These are phyloP conservation scores for Aspergillus ibericus DNA, from an alignment of 2,329 filamentous ascomycete species.

Conservation along the genomic window DNA sequence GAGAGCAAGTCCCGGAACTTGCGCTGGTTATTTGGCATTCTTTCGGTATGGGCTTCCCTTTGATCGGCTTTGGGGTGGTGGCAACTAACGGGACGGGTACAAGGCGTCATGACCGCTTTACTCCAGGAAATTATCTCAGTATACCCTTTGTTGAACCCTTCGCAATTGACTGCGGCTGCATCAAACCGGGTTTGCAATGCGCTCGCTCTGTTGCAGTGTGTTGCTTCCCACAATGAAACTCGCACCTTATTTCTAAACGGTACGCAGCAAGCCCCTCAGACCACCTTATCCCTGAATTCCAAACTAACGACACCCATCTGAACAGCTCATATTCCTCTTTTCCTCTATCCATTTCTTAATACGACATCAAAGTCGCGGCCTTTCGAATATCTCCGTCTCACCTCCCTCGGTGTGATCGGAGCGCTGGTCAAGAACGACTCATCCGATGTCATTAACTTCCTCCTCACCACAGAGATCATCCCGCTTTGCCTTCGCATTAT, in stretches of 20 bases:
- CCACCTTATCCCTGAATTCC: neutral
- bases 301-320: conserved; percentile 10
- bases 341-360: conserved; percentile 97
- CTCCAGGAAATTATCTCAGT: conserved; percentile 99
- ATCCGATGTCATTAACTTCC: conserved; percentile 97
- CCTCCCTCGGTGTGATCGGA: conserved; percentile 92
- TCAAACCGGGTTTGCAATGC: conserved; percentile 98
- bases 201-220: conserved; percentile 90
- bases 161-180: conserved; percentile 93
- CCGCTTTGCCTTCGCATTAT: conserved; percentile 96
- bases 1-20: conserved; percentile 94
- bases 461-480: conserved; percentile 97
- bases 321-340: conserved; percentile 90
- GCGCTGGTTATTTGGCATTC: conserved; percentile 98
- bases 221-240: conserved; percentile 96
- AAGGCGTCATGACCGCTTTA: conserved; percentile 96
- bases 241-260: conserved; percentile 90
- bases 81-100: conserved; percentile 9
- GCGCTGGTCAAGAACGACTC: conserved; percentile 98
- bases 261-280: conserved; percentile 43
- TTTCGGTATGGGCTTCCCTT: conserved; percentile 66
- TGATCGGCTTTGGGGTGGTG: neutral
- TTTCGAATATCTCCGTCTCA: conserved; percentile 95
- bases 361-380: conserved; percentile 97
- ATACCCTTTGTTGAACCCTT: conserved; percentile 93